Evolutionary conservation across 306 rosid genomes (phyloP), one percentile per base, ranked within the genome.

Genomic region (Cucurbita argyrosperma): DNA sequence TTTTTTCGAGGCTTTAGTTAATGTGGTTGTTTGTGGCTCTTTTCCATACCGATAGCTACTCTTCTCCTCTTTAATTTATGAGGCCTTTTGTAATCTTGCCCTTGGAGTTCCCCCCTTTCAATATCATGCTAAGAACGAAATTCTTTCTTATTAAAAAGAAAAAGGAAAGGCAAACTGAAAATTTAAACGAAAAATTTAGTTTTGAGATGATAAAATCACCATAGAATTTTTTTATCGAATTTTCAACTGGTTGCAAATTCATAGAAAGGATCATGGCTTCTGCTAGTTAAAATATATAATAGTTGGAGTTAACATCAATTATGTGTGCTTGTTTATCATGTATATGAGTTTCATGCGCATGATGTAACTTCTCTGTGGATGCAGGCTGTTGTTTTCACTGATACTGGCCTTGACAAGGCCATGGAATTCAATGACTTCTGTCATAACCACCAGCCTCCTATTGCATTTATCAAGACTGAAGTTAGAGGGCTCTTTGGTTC

Each of bases 401-500:
- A 91, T 56, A 82, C 87, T 73, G 79, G 78, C 78, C 86, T 86
- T 70, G 85, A 87, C 69, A 84, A 83, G 74, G 98, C 97, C 51
- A 79, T 80, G 66, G 94, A 89, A 78, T 89, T 85, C 85, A 76
- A 90, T 75, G 87, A 90, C 80, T 89, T 87, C 82, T 87, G 97
- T 53, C 98, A 86, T 78, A 85, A 75, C 77, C 96, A 90, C 86
- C 88, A 90, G 76, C 98, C 96, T 78, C 87, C 98, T 37, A 85
- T 93, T 71, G 78, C 98, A 71, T 93, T 93, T 79, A 87, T 93
- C 49, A 90, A 88, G 82, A 72, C 92, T 64, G 98, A 93, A 87
- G 97, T 89, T n/a, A 86, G 97, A 79, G 98, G 98, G 74, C 90
- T 93, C 76, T 93, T 93, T 82, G 98, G 98, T 78, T 87, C 90